These are phyloP conservation scores for Tulasnella sp. DNA, from an alignment of 768 basidiomycete species.

Conservation along the genomic window DNA sequence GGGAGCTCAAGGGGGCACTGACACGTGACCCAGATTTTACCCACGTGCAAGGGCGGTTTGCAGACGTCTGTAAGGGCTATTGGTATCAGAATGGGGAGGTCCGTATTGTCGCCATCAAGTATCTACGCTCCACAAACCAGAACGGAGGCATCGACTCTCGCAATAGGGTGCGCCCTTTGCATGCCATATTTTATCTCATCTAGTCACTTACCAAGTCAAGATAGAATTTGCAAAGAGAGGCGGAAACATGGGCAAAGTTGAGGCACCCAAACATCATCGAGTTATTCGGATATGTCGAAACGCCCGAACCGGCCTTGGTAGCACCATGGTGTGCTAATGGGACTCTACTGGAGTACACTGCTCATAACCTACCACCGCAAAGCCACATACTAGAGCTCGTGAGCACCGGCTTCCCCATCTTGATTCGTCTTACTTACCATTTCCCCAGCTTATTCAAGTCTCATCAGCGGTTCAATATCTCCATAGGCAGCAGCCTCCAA, in stretches of 20 bases:
- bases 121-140: not conserved
- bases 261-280: not conserved
- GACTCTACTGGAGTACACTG: not conserved
- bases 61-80: not conserved
- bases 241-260: not conserved
- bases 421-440: not conserved
- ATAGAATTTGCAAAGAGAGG: no score
- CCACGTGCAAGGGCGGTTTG: not conserved
- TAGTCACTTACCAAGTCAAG: no score
- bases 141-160: not conserved
- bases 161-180: not conserved
- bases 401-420: not conserved
- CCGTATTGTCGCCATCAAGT: not conserved
- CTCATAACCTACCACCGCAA: not conserved
- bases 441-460: not conserved
- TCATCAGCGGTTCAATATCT: not conserved
- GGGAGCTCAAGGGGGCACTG: not conserved
- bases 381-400: not conserved
- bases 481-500: not conserved
- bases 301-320: not conserved
- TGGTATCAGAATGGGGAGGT: not conserved
- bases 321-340: not conserved
- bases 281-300: not conserved
- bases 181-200: no score
- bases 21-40: not conserved